Conservation (phyloP, 1,139 yeast genomes). For the Suhomyces wounanorum region DNA sequence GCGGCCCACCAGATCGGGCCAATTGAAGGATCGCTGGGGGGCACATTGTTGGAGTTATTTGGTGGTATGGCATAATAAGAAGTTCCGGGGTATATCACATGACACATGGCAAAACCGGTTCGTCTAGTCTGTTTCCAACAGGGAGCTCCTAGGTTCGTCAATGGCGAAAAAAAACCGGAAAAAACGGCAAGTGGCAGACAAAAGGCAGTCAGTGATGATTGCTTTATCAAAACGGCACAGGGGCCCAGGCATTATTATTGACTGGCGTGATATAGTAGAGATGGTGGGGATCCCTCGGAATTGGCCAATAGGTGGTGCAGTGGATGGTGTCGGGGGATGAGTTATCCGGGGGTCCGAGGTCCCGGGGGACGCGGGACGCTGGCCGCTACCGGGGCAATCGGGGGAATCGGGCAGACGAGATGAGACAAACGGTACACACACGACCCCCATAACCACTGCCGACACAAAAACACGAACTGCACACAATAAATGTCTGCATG, state of each 20-base stretch:
- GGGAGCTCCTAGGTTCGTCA: not conserved
- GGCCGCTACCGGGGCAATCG: not conserved
- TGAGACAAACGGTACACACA: slow-evolving; percentile 4
- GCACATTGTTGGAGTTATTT: too few relatives aligned
- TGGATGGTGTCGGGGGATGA: too few relatives aligned
- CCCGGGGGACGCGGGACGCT: slow-evolving; percentile 1
- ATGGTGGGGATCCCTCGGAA: not conserved
- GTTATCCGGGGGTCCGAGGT: not conserved
- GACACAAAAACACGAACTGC: not conserved
- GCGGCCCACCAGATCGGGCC: not conserved
- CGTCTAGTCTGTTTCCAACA: not conserved
- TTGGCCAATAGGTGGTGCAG: not conserved
- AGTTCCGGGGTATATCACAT: not conserved
- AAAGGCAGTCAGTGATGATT: not conserved
- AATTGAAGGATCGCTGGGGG: not conserved
- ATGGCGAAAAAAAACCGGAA: not conserved
- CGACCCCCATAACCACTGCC: not conserved
- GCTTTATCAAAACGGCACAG: not conserved
- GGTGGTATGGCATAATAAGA: too few relatives aligned
- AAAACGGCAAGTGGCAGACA: not conserved
- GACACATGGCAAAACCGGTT: not conserved
- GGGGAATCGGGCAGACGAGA: too few relatives aligned
- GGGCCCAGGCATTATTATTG: not conserved
- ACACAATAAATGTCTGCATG: not conserved
- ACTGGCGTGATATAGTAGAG: not conserved